Evolutionary conservation across 148 eudicot genomes (phyloP).

Genomic region (Silene conica): DNA sequence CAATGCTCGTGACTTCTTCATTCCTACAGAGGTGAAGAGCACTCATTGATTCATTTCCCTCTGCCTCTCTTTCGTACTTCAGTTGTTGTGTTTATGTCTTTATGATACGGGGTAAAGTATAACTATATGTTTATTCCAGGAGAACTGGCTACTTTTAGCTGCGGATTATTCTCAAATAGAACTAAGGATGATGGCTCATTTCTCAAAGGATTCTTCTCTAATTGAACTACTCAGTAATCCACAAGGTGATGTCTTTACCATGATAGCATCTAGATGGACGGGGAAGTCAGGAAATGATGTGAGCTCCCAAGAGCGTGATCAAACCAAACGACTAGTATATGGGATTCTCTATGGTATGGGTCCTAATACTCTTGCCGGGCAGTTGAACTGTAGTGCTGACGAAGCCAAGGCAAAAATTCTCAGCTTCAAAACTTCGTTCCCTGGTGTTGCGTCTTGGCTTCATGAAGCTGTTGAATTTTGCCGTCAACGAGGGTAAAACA

Average conservation of each 20-base stretch:
- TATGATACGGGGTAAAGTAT: background rate
- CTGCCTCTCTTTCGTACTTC: background rate
- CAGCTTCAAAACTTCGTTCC: constrained; percentile 75
- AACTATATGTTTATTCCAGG: constrained; percentile 44
- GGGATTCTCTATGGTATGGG: constrained; percentile 99
- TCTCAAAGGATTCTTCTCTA: constrained; percentile 72
- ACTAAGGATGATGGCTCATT: constrained; percentile 94
- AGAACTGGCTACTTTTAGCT: constrained; percentile 74
- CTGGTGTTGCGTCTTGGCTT: constrained; percentile 95
- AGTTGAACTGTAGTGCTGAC: constrained; percentile 70
- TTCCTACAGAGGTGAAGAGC: constrained; percentile 73
- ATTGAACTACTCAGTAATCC: constrained; percentile 72
- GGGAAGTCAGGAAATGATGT: constrained; percentile 57
- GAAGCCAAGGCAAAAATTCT: constrained; percentile 75
- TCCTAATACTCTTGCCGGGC: constrained; percentile 76
- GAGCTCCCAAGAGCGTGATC: constrained; percentile 79
- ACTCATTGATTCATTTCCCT: background rate
- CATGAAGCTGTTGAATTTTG: constrained; percentile 77
- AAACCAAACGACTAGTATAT: constrained; percentile 81
- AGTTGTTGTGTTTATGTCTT: background rate
- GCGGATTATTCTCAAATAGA: constrained; percentile 99
- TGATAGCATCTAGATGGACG: constrained; percentile 95
- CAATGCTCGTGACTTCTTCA: constrained; percentile 85
- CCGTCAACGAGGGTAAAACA: constrained; percentile 63
- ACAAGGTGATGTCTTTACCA: constrained; percentile 68